Evolutionary conservation across 768 basidiomycete genomes (phyloP), one percentile per base, ranked within the genome.

Genomic region (Cyclocybe cylindracea): DNA sequence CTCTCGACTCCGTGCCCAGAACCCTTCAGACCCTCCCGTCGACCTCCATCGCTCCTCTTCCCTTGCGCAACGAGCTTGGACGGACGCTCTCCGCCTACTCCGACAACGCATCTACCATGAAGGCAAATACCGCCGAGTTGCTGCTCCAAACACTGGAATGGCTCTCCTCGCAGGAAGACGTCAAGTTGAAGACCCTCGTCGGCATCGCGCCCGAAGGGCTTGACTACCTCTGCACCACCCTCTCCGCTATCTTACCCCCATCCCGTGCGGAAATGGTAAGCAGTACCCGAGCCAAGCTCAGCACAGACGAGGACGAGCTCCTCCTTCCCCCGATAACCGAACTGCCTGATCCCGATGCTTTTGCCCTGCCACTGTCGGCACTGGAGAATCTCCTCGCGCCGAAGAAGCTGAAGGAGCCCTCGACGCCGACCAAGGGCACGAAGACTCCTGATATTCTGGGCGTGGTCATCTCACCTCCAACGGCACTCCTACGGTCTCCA

Each of bases 391-490:
- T 85, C 4, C 66, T 89, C 39, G 70, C 71, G 19, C 68, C 74
- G 3, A 64, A 24, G 24, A 24, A 63, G 33, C 60, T 61, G 8
- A 64, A 66, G 10, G 65, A 62, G 0, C 85, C 83, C 0, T 72
- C 78, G 13, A 87, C 87, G 9, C 86, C 86, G 0, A 77, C 74
- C 44, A 72, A 72, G 8, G 78, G 70, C 5, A 75, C 70, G 7
- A 75, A 77, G 56, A 78, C 77, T 29, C 79, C 82, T 13, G 80
- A 84, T 55, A 77, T 85, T 40, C 68, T 91, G 29, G 84, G 81
- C 13, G 74, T 87, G 33, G 79, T 86, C 5, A 78, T 88, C 18
- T 89, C 87, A 2, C 89, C 87, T 4, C 85, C 87, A 3, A 80
- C 83, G 7, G 82, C 87, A 5, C 59, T 91, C 18, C 71, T 90